Conservation (phyloP, 768 basidiomycete species). For the Boletus rubroflammeus region DNA sequence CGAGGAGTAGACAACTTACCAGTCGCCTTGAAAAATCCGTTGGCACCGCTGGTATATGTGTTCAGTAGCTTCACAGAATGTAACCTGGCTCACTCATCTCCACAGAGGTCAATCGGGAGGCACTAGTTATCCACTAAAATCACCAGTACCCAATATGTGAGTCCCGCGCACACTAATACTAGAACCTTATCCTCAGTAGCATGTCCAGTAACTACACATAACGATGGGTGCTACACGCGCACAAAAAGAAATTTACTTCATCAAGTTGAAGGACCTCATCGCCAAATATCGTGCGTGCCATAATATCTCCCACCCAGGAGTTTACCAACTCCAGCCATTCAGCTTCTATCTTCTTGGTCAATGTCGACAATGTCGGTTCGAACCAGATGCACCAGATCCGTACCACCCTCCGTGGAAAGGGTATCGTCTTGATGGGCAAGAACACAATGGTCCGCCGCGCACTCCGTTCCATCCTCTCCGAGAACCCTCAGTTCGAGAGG, state of each 20-base stretch:
- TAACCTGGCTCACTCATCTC: slow-evolving; percentile 8
- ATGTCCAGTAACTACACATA: slow-evolving; percentile 19
- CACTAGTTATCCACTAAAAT: slow-evolving; percentile 42
- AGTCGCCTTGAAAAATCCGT: slow-evolving; percentile 93
- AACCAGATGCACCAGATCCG: slow-evolving; percentile 99
- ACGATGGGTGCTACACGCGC: slow-evolving; percentile 91
- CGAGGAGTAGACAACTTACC: slow-evolving; percentile 17
- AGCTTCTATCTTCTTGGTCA: slow-evolving; percentile 99
- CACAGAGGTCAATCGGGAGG: slow-evolving; percentile 92
- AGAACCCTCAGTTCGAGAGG: slow-evolving; percentile 92
- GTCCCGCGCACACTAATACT: slow-evolving; percentile 1
- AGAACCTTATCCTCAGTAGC: not conserved
- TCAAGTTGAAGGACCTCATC: slow-evolving; percentile 90
- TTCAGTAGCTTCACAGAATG: slow-evolving; percentile 1
- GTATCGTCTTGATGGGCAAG: slow-evolving; percentile 98
- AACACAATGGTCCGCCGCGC: slow-evolving; percentile 99
- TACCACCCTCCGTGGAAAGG: slow-evolving; percentile 92
- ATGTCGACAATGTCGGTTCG: slow-evolving; percentile 99
- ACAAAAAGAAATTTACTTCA: slow-evolving; percentile 89
- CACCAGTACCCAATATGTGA: slow-evolving; percentile 26
- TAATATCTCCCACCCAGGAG: not conserved
- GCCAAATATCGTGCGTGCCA: slow-evolving; percentile 76
- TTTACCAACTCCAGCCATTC: slow-evolving; percentile 4
- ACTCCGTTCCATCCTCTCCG: slow-evolving; percentile 83
- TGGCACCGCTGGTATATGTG: slow-evolving; percentile 71